Evolutionary conservation across 1,139 yeast species (phyloP), one percentile per base, ranked within the genome.

Genomic region (Geotrichum restrictum): DNA sequence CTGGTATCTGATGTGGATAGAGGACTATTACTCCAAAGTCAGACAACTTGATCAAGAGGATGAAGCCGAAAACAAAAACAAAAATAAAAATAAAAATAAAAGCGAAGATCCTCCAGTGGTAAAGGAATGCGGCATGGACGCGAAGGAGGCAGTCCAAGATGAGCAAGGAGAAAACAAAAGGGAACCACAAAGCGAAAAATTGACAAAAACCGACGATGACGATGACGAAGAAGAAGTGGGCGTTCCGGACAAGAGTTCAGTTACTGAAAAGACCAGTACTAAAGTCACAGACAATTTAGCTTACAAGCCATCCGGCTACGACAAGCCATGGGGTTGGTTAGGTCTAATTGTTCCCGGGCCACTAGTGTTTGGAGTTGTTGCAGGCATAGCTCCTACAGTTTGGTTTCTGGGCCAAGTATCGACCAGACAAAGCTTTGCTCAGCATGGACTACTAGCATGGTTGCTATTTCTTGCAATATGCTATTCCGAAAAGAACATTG

Each of bases 1-100:
- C 7, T 71, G 74, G 74, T 63, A 72, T 38, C 51, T 60, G 5
- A 52, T 57, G 21, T 71, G 60, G 58, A 67, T 68, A 18, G 59
- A 57, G 16, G 33, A 37, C 3, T 69, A 65, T 53, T 67, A 59
- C 44, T 41, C 47, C 14, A 34, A 34, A 16, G 19, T 34, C 8
- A 13, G 39, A 14, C 39, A 14, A 33, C 5, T 33, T 5, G 8
- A 8, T 24, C 29, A 24, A 24, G 5, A 24, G 7, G 29, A 24
- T 24, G 29, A n/a, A n/a, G n/a, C n/a, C n/a, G n/a, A n/a, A n/a
- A n/a, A n/a, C n/a, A n/a, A n/a, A n/a, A n/a, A n/a, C n/a, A n/a
- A n/a, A n/a, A n/a, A n/a, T n/a, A n/a, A n/a, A n/a, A n/a, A n/a
- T n/a, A n/a, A n/a, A n/a, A n/a, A n/a, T n/a, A n/a, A n/a, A n/a